Evolutionary conservation across 441 rosid genomes (phyloP).

Genomic region (Daphne laureola): DNA sequence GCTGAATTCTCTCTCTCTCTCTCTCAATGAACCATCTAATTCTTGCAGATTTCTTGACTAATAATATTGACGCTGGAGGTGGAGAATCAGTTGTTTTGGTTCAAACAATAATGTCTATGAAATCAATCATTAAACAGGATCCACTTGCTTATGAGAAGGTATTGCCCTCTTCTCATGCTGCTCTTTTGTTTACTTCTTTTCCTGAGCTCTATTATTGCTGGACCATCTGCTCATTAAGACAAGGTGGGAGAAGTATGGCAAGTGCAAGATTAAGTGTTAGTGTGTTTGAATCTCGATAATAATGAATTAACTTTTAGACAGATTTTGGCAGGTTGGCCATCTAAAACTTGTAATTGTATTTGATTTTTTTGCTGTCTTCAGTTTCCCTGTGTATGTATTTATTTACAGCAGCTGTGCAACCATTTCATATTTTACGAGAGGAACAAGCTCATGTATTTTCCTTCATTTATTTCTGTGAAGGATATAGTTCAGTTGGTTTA

Average conservation of each 20-base stretch:
- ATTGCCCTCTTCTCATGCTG: constrained; percentile 14
- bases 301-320: too few relatives aligned
- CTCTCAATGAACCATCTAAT: constrained; percentile 20
- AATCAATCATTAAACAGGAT: constrained; percentile 64
- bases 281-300: too few relatives aligned
- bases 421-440: too few relatives aligned
- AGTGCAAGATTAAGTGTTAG: too few relatives aligned
- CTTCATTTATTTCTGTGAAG: constrained; percentile 22
- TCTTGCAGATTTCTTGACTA: constrained; percentile 48
- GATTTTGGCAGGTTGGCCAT: too few relatives aligned
- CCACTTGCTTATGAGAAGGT: constrained; percentile 82
- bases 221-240: not conserved
- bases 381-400: too few relatives aligned
- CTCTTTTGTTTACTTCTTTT: constrained; percentile 6
- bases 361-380: too few relatives aligned
- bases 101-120: constrained; percentile 72
- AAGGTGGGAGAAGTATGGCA: too few relatives aligned
- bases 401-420: too few relatives aligned
- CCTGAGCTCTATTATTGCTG: constrained; percentile 7
- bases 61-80: constrained; percentile 33
- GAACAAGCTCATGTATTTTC: not conserved
- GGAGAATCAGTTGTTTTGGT: constrained; percentile 67
- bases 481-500: constrained; percentile 73
- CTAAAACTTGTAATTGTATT: too few relatives aligned
- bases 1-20: constrained; percentile 14